Percentiles rank a stretch among this genome's conserved stretches.
Conservation (phyloP, 2,329 filamentous ascomycete species). For the Pestalotiopsis sp. region DNA sequence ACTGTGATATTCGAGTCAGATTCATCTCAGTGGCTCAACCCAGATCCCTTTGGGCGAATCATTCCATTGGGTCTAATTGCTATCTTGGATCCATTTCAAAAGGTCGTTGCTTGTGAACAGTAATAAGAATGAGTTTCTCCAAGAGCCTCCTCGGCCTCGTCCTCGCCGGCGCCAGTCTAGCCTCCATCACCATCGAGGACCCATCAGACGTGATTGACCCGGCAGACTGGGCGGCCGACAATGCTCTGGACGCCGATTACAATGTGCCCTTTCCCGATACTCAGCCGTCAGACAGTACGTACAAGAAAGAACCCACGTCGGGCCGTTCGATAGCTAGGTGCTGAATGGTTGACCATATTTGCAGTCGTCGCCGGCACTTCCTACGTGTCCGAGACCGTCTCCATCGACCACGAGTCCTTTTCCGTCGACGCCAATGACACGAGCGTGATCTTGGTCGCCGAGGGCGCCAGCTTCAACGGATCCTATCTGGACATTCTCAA, state of each 20-base stretch:
- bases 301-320: too few species aligned
- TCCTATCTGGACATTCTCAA: constrained; percentile 10
- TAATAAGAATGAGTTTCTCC: not conserved
- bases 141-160: not conserved
- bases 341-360: too few species aligned
- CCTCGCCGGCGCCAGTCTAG: not conserved
- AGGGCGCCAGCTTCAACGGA: not conserved
- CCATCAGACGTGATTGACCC: constrained; percentile 10
- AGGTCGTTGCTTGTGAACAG: too few species aligned
- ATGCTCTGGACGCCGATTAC: constrained; percentile 4
- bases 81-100: too few species aligned
- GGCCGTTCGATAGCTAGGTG: too few species aligned
- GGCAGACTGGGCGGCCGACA: constrained; percentile 8
- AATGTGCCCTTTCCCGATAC: not conserved
- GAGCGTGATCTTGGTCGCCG: constrained; percentile 4
- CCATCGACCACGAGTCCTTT: not conserved
- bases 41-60: too few species aligned
- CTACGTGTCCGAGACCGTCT: not conserved
- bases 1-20: too few species aligned
- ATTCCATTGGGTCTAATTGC: too few species aligned
- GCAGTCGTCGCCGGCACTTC: constrained; percentile 1
- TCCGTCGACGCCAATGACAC: constrained; percentile 9
- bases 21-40: too few species aligned
- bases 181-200: constrained; percentile 1
- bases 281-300: constrained; percentile 5